These are phyloP conservation scores for Coprinellus micaceus DNA, from an alignment of 768 basidiomycete genomes.

Conservation along the genomic window DNA sequence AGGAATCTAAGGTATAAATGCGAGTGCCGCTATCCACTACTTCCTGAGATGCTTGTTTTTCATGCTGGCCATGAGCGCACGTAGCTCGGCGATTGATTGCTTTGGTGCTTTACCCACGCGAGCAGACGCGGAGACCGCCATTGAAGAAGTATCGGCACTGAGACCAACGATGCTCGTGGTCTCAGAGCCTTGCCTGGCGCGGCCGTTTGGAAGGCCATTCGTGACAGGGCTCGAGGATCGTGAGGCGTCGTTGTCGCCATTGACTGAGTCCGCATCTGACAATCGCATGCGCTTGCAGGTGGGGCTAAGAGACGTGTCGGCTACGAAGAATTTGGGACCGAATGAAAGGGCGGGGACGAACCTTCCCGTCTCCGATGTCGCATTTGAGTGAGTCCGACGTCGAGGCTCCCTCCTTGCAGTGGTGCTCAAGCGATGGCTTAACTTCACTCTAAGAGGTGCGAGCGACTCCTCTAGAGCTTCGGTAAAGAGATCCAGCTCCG, in stretches of 20 bases:
- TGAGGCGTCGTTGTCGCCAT: slow-evolving; percentile 6
- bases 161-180: neutral
- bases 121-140: no score
- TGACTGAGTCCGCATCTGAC: slow-evolving; percentile 7
- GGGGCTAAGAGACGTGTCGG: slow-evolving; percentile 9
- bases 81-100: no score
- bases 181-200: neutral
- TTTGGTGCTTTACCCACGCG: no score
- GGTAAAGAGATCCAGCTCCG: slow-evolving; percentile 29
- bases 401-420: slow-evolving; percentile 44
- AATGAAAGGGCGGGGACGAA: slow-evolving; percentile 20
- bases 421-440: slow-evolving; percentile 36
- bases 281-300: slow-evolving; percentile 12
- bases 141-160: neutral
- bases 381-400: slow-evolving; percentile 42
- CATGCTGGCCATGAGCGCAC: no score
- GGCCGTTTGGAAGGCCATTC: neutral
- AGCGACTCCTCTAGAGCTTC: slow-evolving; percentile 30
- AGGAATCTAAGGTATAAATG: no score
- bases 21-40: no score
- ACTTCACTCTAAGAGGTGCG: slow-evolving; percentile 31
- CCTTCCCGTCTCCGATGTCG: slow-evolving; percentile 37
- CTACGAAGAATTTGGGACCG: neutral
- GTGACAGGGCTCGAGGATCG: slow-evolving; percentile 8
- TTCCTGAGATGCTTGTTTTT: no score